Percentiles rank a stretch among this genome's conserved stretches.
Evolutionary conservation across 1,284 basidiomycete genomes (phyloP).

Genomic region (Coniophora puteana): DNA sequence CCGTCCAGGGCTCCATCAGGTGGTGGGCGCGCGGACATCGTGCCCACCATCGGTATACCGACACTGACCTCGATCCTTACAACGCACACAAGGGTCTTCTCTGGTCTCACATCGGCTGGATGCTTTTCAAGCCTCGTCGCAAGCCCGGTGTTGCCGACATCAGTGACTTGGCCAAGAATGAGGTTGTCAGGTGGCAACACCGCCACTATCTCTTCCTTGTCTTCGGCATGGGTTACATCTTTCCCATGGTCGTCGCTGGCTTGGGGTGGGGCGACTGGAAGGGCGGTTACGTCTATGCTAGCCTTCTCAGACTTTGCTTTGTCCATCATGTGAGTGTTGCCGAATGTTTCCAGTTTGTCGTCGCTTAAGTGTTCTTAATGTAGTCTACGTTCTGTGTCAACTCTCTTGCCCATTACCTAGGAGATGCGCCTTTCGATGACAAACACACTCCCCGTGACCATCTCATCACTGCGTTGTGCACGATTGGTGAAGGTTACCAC

Average conservation of each 20-base stretch:
- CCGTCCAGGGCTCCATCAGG: slow-evolving; percentile 87
- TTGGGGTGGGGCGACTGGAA: slow-evolving; percentile 80
- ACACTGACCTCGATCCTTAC: slow-evolving; percentile 94
- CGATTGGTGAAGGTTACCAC: slow-evolving; percentile 93
- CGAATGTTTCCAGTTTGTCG: not conserved
- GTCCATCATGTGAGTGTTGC: slow-evolving; percentile 78
- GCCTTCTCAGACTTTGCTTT: slow-evolving; percentile 75
- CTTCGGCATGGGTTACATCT: slow-evolving; percentile 65
- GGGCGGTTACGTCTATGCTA: slow-evolving; percentile 88
- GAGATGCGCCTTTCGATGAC: slow-evolving; percentile 90
- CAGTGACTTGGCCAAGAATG: slow-evolving; percentile 76
- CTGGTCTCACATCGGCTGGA: slow-evolving; percentile 89
- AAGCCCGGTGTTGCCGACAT: slow-evolving; percentile 89
- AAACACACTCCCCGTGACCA: slow-evolving; percentile 93
- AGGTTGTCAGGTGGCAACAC: slow-evolving; percentile 86
- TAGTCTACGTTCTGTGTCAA: slow-evolving; percentile 95
- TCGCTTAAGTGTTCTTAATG: slow-evolving; percentile 9
- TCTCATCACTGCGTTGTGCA: slow-evolving; percentile 82
- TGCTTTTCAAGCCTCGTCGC: slow-evolving; percentile 86
- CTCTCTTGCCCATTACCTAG: slow-evolving; percentile 93
- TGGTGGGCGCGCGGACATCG: slow-evolving; percentile 97
- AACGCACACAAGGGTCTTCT: slow-evolving; percentile 82
- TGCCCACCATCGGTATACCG: slow-evolving; percentile 92
- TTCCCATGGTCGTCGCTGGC: slow-evolving; percentile 79
- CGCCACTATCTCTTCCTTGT: slow-evolving; percentile 74